Conservation (phyloP, 768 basidiomycete genomes). For the Agaricus sinodeliciosus region DNA sequence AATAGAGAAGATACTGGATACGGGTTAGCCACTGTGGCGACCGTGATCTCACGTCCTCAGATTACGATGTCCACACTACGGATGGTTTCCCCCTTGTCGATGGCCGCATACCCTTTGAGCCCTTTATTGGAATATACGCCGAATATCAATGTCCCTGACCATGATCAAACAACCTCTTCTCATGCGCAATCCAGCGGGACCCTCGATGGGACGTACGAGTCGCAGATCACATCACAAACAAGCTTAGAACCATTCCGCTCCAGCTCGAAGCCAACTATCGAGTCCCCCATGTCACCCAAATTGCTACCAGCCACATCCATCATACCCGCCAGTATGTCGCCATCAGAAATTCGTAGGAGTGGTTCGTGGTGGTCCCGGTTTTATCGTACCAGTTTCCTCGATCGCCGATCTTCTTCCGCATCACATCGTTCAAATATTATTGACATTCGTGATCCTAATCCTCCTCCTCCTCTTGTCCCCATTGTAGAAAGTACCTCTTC, state of each 20-base stretch:
- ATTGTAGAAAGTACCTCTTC: conserved; percentile 49
- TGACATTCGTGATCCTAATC: conserved; percentile 77
- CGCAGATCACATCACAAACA: conserved; percentile 22
- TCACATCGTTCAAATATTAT: conserved; percentile 20
- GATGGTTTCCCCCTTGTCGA: conserved; percentile 26
- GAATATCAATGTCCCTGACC: conserved; percentile 23
- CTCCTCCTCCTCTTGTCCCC: conserved; percentile 56
- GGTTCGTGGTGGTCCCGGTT: conserved; percentile 80
- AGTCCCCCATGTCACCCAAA: conserved; percentile 26
- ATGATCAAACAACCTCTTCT: conserved; percentile 21
- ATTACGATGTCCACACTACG: conserved; percentile 20
- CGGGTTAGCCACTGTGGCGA: conserved; percentile 13
- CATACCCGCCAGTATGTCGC: conserved; percentile 17
- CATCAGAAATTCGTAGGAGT: conserved; percentile 49
- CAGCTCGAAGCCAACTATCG: conserved; percentile 30
- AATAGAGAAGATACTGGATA: conserved; percentile 7
- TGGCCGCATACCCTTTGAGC: conserved; percentile 26
- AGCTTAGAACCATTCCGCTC: conserved; percentile 21
- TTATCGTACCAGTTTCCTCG: conserved; percentile 57
- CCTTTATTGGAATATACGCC: conserved; percentile 34
- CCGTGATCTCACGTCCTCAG: conserved; percentile 12
- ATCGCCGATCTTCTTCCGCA: conserved; percentile 42
- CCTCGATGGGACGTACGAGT: conserved; percentile 19
- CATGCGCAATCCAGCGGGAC: conserved; percentile 21
- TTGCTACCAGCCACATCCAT: conserved; percentile 5